Percentiles rank a stretch among this genome's conserved stretches.
Conservation (phyloP, 208 protist species). For the Trypanosoma mega region DNA sequence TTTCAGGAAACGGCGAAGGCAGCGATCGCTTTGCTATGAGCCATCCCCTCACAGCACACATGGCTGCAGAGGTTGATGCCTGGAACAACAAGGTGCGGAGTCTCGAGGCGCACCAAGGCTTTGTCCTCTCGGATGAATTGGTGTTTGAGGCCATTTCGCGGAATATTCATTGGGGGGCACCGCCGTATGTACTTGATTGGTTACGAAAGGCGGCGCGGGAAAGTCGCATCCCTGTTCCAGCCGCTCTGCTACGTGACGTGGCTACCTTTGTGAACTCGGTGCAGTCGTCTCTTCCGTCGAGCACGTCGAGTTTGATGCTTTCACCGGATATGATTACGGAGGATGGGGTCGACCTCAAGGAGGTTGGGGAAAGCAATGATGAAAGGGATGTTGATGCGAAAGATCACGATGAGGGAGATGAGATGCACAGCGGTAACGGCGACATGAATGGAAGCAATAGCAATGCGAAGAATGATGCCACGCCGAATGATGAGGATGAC, state of each 20-base stretch:
- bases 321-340: background rate
- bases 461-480: too few relatives aligned
- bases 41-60: conserved; percentile 28
- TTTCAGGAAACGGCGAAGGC: background rate
- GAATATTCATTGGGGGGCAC: conserved; percentile 46
- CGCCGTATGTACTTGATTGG: conserved; percentile 28
- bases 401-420: too few relatives aligned
- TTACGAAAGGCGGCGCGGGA: conserved; percentile 18
- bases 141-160: conserved; percentile 54
- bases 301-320: conserved; percentile 15
- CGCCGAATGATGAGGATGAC: background rate
- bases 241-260: conserved; percentile 12
- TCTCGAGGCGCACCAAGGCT: conserved; percentile 52
- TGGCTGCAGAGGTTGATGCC: conserved; percentile 49
- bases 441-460: too few relatives aligned
- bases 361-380: background rate
- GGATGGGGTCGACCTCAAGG: background rate
- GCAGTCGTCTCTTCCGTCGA: conserved; percentile 23
- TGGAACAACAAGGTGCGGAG: conserved; percentile 44
- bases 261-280: conserved; percentile 16
- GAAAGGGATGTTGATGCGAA: background rate
- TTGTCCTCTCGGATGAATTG: conserved; percentile 64
- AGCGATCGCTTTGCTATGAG: background rate
- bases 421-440: too few relatives aligned
- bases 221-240: conserved; percentile 18